These are phyloP conservation scores for Cryphonectria japonica DNA, from an alignment of 2,329 filamentous ascomycete genomes.

Conservation along the genomic window DNA sequence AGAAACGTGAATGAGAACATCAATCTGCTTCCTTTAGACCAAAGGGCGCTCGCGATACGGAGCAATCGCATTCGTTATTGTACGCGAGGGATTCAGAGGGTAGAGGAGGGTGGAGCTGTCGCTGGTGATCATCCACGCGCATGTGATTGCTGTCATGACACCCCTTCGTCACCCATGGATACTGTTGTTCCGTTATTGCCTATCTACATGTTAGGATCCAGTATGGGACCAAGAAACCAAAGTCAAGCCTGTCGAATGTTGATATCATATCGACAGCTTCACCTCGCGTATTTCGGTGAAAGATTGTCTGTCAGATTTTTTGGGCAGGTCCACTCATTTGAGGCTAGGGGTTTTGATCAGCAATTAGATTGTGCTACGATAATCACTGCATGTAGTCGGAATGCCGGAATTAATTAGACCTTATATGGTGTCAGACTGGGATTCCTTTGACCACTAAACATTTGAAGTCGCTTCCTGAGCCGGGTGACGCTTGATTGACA, in stretches of 20 bases:
- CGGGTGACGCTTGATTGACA: conserved; percentile 21
- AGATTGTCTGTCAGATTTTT: neutral
- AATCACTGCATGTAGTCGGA: conserved; percentile 44
- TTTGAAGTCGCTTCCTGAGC: neutral
- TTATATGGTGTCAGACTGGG: neutral
- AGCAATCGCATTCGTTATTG: neutral
- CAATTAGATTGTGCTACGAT: conserved; percentile 41
- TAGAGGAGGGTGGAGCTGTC: neutral
- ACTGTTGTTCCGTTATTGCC: neutral
- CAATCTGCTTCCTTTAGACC: neutral
- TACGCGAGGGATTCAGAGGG: neutral
- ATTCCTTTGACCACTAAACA: neutral
- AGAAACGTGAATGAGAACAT: neutral
- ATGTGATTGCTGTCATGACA: neutral
- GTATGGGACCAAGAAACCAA: neutral
- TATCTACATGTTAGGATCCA: neutral
- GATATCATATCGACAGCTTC: conserved; percentile 30
- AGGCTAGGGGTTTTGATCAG: conserved; percentile 36
- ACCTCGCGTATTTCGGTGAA: neutral
- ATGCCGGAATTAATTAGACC: conserved; percentile 34
- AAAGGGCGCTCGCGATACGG: neutral
- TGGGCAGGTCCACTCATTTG: neutral
- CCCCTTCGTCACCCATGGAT: neutral
- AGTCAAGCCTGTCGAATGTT: too few species aligned
- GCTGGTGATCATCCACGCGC: neutral